Evolutionary conservation across 2,329 filamentous ascomycete species (phyloP).

Genomic region (Aotearoamyces nothofagi): DNA sequence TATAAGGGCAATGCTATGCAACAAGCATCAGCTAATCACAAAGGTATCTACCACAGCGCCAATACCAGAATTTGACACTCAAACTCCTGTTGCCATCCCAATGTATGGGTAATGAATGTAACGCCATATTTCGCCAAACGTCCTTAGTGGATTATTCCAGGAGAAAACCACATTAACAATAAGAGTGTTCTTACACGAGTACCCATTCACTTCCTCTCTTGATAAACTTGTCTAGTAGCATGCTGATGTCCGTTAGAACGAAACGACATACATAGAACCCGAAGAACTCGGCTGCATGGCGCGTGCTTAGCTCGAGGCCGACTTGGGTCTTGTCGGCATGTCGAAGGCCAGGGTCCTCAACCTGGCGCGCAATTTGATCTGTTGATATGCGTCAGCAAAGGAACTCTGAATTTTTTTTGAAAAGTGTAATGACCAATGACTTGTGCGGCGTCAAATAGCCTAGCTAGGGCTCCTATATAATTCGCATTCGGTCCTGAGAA

Average conservation of each 20-base stretch:
- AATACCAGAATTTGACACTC: too few species aligned
- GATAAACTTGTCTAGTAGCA: constrained; percentile 91
- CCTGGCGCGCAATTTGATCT: constrained; percentile 94
- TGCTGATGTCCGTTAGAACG: constrained; percentile 67
- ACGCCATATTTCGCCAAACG: too few species aligned
- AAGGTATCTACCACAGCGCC: too few species aligned
- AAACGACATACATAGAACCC: constrained; percentile 94
- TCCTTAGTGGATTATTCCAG: too few species aligned
- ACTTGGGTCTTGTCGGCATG: constrained; percentile 91
- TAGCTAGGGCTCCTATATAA: constrained; percentile 84
- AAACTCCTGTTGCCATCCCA: too few species aligned
- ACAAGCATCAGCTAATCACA: too few species aligned
- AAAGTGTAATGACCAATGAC: constrained; percentile 56
- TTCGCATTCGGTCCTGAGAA: constrained; percentile 75
- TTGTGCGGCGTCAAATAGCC: constrained; percentile 86
- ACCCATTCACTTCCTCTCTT: constrained; percentile 97
- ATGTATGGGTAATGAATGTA: too few species aligned
- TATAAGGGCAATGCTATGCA: too few species aligned
- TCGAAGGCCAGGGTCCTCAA: constrained; percentile 84
- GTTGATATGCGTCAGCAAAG: constrained; percentile 13
- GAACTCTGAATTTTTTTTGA: not conserved
- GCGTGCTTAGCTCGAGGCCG: constrained; percentile 80
- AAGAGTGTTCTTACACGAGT: constrained; percentile 21
- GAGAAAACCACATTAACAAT: too few species aligned
- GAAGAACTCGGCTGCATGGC: constrained; percentile 94